Conservation (phyloP, 306 rosid genomes). For the Echinosophora koreensis region DNA sequence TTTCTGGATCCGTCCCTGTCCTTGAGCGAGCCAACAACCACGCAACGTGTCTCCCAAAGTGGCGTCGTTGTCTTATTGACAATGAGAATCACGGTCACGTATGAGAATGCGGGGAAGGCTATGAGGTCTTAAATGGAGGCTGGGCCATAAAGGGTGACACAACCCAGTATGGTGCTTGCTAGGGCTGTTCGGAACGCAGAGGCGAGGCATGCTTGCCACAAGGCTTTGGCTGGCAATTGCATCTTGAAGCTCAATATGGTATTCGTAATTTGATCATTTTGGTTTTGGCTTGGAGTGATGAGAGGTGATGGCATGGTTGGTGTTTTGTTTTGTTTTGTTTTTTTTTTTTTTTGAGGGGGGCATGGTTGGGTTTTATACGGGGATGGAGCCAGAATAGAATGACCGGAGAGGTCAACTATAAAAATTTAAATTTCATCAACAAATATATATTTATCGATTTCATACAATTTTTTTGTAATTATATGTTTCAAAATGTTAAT, state of each 20-base stretch:
- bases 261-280: neutral
- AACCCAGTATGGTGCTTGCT: constrained; percentile 62
- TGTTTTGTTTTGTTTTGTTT: too few species aligned
- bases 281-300: neutral
- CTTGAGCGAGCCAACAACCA: constrained; percentile 66
- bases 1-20: too few species aligned
- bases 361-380: constrained; percentile 26
- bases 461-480: too few species aligned
- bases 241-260: constrained; percentile 8
- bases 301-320: neutral
- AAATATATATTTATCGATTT: too few species aligned
- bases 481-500: too few species aligned
- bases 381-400: neutral
- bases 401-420: too few species aligned
- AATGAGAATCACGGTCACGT: constrained; percentile 62
- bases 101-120: constrained; percentile 76
- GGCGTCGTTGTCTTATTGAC: constrained; percentile 48
- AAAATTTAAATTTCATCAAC: too few species aligned
- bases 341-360: too few species aligned
- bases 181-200: constrained; percentile 60
- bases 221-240: constrained; percentile 41
- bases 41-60: constrained; percentile 63
- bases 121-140: constrained; percentile 46
- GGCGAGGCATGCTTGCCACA: constrained; percentile 59
- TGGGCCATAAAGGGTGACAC: constrained; percentile 63